These are phyloP conservation scores for Sporothrix inflata DNA, from an alignment of 2,329 filamentous ascomycete species.

Conservation along the genomic window DNA sequence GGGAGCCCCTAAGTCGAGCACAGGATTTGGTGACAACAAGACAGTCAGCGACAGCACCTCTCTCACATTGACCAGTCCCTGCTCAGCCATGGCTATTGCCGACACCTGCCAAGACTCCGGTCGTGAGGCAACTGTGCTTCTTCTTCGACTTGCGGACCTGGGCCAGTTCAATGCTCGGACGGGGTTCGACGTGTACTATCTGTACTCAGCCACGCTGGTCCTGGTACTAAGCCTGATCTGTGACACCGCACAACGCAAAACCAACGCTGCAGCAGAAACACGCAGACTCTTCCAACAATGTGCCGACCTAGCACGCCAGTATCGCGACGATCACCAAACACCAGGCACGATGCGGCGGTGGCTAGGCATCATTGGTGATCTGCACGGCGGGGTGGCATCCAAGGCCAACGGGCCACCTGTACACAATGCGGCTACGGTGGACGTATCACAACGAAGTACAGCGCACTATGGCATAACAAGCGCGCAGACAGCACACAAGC, in stretches of 20 bases:
- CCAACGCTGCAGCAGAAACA: neutral
- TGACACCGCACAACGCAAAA: conserved; percentile 22
- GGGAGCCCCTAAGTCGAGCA: neutral
- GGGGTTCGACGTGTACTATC: conserved; percentile 47
- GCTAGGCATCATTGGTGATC: neutral
- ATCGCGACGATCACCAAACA: neutral
- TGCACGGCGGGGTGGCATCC: neutral
- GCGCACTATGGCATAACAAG: neutral
- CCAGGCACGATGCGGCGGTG: conserved; percentile 22
- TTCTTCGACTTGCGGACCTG: conserved; percentile 43
- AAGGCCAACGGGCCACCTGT: neutral
- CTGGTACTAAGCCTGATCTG: conserved; percentile 46
- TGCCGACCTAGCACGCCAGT: conserved; percentile 6
- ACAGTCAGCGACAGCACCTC: neutral
- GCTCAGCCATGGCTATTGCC: neutral
- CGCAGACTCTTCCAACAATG: conserved; percentile 9
- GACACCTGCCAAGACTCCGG: conserved; percentile 6
- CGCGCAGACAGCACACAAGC: neutral
- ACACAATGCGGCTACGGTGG: neutral
- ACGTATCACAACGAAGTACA: neutral
- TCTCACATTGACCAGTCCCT: neutral
- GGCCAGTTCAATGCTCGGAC: conserved; percentile 44
- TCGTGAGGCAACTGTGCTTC: conserved; percentile 30
- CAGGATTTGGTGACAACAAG: neutral
- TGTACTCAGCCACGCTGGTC: conserved; percentile 43